Percentiles rank a stretch among this genome's conserved stretches.
Evolutionary conservation across 768 basidiomycete species (phyloP).

Genomic region (Vararia minispora): DNA sequence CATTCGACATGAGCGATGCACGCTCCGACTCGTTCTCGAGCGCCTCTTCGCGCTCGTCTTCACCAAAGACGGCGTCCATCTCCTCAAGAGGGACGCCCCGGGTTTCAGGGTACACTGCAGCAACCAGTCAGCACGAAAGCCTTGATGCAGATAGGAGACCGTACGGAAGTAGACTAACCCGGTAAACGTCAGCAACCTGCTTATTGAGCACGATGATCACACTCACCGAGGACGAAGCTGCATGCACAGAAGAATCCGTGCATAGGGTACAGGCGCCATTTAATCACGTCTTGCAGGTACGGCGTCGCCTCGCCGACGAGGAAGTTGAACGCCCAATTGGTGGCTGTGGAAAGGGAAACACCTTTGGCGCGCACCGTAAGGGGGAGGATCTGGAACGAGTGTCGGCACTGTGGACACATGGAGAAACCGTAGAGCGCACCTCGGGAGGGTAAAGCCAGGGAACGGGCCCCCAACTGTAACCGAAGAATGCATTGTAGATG

Average conservation of each 20-base stretch:
- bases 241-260: slow-evolving; percentile 87
- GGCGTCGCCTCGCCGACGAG: slow-evolving; percentile 85
- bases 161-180: slow-evolving; percentile 63
- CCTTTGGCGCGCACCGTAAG: slow-evolving; percentile 85
- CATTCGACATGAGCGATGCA: slow-evolving; percentile 38
- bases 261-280: slow-evolving; percentile 92
- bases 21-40: slow-evolving; percentile 57
- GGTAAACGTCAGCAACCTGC: slow-evolving; percentile 4
- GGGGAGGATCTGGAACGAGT: slow-evolving; percentile 67
- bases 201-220: slow-evolving; percentile 3
- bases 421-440: slow-evolving; percentile 26
- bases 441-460: slow-evolving; percentile 88
- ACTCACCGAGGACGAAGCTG: slow-evolving; percentile 69
- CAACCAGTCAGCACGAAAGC: not conserved
- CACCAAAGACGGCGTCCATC: slow-evolving; percentile 85
- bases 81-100: slow-evolving; percentile 83
- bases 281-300: slow-evolving; percentile 74
- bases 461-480: slow-evolving; percentile 85
- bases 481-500: slow-evolving; percentile 89
- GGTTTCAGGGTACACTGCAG: slow-evolving; percentile 73
- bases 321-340: slow-evolving; percentile 80
- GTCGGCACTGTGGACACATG: slow-evolving; percentile 2
- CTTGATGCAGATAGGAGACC: not conserved
- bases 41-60: slow-evolving; percentile 51
- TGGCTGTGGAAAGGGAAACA: slow-evolving; percentile 90